These are phyloP conservation scores for Trichoderma gamsii DNA, from an alignment of 495 filamentous ascomycete genomes.

Conservation along the genomic window DNA sequence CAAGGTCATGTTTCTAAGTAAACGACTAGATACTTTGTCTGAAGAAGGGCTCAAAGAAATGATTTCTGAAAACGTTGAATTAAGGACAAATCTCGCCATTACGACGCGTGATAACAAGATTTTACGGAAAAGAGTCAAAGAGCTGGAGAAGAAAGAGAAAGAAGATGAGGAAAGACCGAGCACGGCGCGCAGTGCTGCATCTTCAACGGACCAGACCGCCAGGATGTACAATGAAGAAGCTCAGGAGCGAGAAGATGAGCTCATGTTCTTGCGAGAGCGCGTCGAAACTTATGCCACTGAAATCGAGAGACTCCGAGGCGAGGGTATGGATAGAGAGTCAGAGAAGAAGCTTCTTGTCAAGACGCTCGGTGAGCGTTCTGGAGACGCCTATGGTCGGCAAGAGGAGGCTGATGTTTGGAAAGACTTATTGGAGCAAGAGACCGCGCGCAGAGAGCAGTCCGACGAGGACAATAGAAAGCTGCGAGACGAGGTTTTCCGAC, in stretches of 20 bases:
- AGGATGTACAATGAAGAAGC: constrained; percentile 48
- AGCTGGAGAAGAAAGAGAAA: constrained; percentile 78
- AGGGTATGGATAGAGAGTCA: constrained; percentile 65
- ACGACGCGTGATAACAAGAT: constrained; percentile 82
- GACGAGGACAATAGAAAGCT: constrained; percentile 82
- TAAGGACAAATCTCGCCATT: constrained; percentile 82
- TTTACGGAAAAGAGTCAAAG: constrained; percentile 68
- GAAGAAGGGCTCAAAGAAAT: constrained; percentile 96
- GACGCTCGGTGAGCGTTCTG: constrained; percentile 57
- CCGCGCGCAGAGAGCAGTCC: constrained; percentile 78
- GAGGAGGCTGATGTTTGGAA: constrained; percentile 93
- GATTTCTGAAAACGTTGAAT: constrained; percentile 92
- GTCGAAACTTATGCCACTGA: constrained; percentile 76
- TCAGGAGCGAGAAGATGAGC: constrained; percentile 75
- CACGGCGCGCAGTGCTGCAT: constrained; percentile 43
- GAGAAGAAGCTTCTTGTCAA: constrained; percentile 77
- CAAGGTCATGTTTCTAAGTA: constrained; percentile 93
- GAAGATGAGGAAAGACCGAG: constrained; percentile 60
- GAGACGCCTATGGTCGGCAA: constrained; percentile 64
- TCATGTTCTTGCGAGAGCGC: constrained; percentile 73
- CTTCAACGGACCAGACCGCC: constrained; percentile 45
- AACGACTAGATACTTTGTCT: constrained; percentile 84
- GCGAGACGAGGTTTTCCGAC: constrained; percentile 72
- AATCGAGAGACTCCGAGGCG: constrained; percentile 72
- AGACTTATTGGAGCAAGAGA: constrained; percentile 91